A percentile compares a stretch with the other conserved stretches of the same genome.
Evolutionary conservation across 257 asterid genomes (phyloP).

Genomic region (Solanum virginianum): DNA sequence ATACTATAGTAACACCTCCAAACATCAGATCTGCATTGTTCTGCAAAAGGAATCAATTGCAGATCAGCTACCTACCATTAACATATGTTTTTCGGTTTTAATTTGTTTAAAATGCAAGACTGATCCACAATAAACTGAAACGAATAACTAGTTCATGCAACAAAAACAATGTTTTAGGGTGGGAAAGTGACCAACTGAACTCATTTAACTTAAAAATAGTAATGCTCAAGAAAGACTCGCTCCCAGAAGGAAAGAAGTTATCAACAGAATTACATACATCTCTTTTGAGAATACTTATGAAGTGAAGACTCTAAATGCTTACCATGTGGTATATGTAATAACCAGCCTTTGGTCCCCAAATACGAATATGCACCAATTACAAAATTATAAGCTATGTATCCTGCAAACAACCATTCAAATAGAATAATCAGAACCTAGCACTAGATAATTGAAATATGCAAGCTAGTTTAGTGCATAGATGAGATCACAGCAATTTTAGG

Average conservation of each 20-base stretch:
- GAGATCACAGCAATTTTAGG: background rate
- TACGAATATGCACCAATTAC: constrained; percentile 96
- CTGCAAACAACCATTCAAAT: constrained; percentile 24
- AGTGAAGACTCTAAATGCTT: constrained; percentile 5
- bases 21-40: constrained; percentile 70
- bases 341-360: constrained; percentile 99
- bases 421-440: background rate
- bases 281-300: background rate
- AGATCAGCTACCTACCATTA: background rate
- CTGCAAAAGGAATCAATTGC: constrained; percentile 22
- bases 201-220: background rate
- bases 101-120: background rate
- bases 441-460: background rate
- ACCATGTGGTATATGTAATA: constrained; percentile 89
- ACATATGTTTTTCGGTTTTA: background rate
- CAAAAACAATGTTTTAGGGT: background rate
- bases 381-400: constrained; percentile 83
- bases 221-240: background rate
- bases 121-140: background rate
- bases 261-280: background rate
- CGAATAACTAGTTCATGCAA: background rate
- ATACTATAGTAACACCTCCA: constrained; percentile 74
- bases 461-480: background rate
- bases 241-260: background rate
- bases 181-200: background rate